Evolutionary conservation across 176 grass and related monocot species (phyloP).

Genomic region (Oryza glaberrima): DNA sequence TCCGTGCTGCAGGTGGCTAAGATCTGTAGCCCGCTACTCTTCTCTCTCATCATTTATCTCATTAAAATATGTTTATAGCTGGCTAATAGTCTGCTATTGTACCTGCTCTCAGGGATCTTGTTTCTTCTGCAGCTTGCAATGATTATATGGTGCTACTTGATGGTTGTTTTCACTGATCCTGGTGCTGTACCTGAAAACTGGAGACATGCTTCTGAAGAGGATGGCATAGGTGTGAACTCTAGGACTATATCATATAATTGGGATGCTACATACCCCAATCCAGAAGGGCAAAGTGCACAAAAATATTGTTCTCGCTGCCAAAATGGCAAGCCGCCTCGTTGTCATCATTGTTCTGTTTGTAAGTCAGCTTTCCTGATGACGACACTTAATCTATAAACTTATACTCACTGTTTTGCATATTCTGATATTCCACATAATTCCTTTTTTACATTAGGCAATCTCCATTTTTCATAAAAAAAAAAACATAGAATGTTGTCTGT

Average conservation of each 20-base stretch:
- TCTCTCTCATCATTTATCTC: too few species aligned
- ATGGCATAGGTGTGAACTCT: slow-evolving; percentile 37
- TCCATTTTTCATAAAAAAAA: neutral
- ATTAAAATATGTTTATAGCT: too few species aligned
- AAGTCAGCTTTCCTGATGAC: slow-evolving; percentile 47
- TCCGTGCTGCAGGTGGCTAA: too few species aligned
- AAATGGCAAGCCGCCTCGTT: slow-evolving; percentile 86
- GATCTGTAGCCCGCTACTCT: too few species aligned
- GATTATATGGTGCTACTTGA: slow-evolving; percentile 82
- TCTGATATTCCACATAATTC: neutral
- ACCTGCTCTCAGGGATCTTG: slow-evolving; percentile 44
- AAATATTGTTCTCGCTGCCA: slow-evolving; percentile 75
- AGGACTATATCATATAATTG: slow-evolving; percentile 15
- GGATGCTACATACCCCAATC: slow-evolving; percentile 47
- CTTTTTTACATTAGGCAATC: neutral
- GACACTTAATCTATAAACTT: slow-evolving; percentile 18
- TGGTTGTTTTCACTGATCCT: slow-evolving; percentile 83
- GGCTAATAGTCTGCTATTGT: too few species aligned
- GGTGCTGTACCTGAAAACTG: slow-evolving; percentile 83
- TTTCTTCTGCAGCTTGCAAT: slow-evolving; percentile 88
- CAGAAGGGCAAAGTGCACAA: slow-evolving; percentile 46
- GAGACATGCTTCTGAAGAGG: slow-evolving; percentile 64
- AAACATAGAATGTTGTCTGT: neutral
- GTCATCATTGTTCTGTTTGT: slow-evolving; percentile 98
- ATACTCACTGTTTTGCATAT: neutral